Evolutionary conservation across 2,329 filamentous ascomycete species (phyloP).

Genomic region (Chaetothyriales sp.): DNA sequence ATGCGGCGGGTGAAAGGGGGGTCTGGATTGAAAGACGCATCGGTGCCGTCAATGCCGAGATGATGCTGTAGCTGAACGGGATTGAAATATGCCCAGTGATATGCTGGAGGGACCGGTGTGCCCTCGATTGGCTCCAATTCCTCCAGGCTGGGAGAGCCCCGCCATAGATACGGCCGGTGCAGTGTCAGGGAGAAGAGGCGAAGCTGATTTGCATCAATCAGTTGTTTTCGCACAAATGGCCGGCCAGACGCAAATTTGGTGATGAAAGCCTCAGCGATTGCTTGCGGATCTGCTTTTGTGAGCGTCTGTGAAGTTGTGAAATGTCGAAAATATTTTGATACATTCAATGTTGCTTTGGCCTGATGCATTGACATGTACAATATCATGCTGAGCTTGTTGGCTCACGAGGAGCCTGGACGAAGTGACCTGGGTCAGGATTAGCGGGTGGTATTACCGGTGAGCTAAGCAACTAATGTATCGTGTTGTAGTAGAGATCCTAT

Average conservation of each 20-base stretch:
- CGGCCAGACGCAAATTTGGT: slow-evolving; percentile 29
- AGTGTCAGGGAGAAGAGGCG: slow-evolving; percentile 49
- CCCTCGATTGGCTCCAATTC: slow-evolving; percentile 27
- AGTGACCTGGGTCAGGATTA: background rate
- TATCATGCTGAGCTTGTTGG: background rate
- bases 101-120: slow-evolving; percentile 43
- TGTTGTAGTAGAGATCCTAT: too few relatives aligned
- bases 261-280: slow-evolving; percentile 24
- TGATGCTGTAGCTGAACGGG: slow-evolving; percentile 41
- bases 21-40: slow-evolving; percentile 46
- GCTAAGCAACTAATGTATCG: too few relatives aligned
- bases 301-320: background rate
- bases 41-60: slow-evolving; percentile 48
- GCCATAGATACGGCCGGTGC: slow-evolving; percentile 33
- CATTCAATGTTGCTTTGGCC: background rate
- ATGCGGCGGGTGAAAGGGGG: slow-evolving; percentile 49
- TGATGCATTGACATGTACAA: background rate
- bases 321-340: background rate
- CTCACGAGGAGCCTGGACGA: background rate
- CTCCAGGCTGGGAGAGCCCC: slow-evolving; percentile 21
- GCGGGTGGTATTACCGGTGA: too few relatives aligned
- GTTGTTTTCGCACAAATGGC: slow-evolving; percentile 34
- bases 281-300: slow-evolving; percentile 7
- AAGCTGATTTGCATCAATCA: slow-evolving; percentile 49
- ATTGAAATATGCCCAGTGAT: slow-evolving; percentile 53